Evolutionary conservation across 2,329 filamentous ascomycete species (phyloP).

Genomic region (Cercospora berteroae): DNA sequence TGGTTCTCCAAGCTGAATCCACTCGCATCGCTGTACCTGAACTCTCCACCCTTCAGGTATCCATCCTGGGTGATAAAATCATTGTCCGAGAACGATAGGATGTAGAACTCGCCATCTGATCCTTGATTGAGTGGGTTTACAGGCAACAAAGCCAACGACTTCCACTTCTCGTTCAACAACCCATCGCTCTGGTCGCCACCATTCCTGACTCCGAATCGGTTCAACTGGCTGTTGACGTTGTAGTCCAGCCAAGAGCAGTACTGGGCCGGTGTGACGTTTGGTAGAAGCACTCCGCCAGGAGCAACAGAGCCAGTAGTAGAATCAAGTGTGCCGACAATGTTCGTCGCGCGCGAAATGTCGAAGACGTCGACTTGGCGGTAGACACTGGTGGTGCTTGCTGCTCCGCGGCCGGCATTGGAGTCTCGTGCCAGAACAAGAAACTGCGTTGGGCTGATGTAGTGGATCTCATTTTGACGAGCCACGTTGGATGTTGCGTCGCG

Average conservation of each 20-base stretch:
- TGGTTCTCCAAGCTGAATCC: constrained; percentile 62
- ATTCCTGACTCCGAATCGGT: constrained; percentile 66
- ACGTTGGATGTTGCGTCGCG: constrained; percentile 54
- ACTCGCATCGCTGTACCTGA: constrained; percentile 56
- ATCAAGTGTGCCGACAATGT: constrained; percentile 56
- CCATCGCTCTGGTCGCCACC: constrained; percentile 59
- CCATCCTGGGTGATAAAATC: constrained; percentile 74
- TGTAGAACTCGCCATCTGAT: constrained; percentile 60
- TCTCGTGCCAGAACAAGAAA: constrained; percentile 68
- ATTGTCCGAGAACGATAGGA: constrained; percentile 69
- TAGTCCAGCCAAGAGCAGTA: constrained; percentile 63
- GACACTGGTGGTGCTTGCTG: constrained; percentile 49
- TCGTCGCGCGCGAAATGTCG: constrained; percentile 60
- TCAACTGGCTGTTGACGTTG: constrained; percentile 64
- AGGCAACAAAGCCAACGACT: constrained; percentile 63
- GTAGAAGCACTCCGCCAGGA: constrained; percentile 53
- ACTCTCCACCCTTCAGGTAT: constrained; percentile 57
- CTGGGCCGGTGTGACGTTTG: constrained; percentile 55
- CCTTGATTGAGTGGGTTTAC: constrained; percentile 47
- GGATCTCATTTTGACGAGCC: constrained; percentile 68
- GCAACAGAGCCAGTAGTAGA: constrained; percentile 44
- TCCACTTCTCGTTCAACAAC: constrained; percentile 76
- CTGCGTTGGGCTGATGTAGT: constrained; percentile 60
- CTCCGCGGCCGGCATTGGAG: constrained; percentile 58
- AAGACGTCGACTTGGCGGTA: constrained; percentile 71